Conservation (phyloP, 176 grass and related monocot genomes). For the Guadua angustifolia region DNA sequence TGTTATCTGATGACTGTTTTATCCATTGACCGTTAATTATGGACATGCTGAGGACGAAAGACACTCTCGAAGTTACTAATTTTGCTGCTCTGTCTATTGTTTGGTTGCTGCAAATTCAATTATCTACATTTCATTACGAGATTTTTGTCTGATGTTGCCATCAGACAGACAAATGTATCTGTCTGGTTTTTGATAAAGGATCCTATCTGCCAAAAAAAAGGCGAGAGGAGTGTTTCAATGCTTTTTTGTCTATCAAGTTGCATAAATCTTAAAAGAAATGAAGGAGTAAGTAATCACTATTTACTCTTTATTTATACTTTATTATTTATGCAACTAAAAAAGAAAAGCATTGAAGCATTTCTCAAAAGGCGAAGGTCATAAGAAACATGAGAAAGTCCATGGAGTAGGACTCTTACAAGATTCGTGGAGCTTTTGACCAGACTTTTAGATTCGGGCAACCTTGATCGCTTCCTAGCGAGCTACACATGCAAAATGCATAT, state of each 20-base stretch:
- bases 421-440: background rate
- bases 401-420: background rate
- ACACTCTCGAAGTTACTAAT: slow-evolving; percentile 9
- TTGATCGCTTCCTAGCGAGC: background rate
- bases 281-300: too few relatives aligned
- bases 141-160: background rate
- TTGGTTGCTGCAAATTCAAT: background rate
- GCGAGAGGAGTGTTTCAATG: too few relatives aligned
- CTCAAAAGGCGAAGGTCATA: background rate
- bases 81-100: background rate
- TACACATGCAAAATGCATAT: background rate
- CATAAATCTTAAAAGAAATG: too few relatives aligned
- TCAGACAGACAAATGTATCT: background rate
- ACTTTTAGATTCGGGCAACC: slow-evolving; percentile 2
- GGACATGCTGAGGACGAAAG: background rate
- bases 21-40: background rate
- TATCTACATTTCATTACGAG: background rate
- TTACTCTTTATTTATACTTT: too few relatives aligned
- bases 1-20: slow-evolving; percentile 3
- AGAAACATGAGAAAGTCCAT: background rate
- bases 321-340: too few relatives aligned
- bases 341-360: too few relatives aligned
- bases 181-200: background rate
- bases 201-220: too few relatives aligned
- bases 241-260: too few relatives aligned